Conservation (phyloP, 768 basidiomycete genomes). For the Tylopilus intermedius region DNA sequence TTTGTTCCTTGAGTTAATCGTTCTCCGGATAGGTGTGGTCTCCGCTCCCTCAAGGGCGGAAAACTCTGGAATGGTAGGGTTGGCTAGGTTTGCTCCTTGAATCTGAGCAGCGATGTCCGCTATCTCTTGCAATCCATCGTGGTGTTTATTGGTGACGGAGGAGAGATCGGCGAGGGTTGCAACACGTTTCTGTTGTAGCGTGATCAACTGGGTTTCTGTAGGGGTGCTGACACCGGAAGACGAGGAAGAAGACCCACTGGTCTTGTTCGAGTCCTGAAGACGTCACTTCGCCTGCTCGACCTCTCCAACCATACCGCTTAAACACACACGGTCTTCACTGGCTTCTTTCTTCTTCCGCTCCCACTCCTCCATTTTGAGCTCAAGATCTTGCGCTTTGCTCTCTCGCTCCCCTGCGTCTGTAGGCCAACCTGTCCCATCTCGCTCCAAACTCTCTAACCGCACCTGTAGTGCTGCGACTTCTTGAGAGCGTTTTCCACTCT, state of each 20-base stretch:
- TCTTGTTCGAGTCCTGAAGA: conserved; percentile 44
- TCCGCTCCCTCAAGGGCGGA: conserved; percentile 41
- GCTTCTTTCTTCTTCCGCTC: conserved; percentile 66
- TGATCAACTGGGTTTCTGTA: conserved; percentile 58
- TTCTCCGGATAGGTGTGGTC: conserved; percentile 44
- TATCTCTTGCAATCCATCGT: conserved; percentile 85
- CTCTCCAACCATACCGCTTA: conserved; percentile 64
- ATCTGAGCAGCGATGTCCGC: conserved; percentile 91
- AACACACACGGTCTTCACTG: conserved; percentile 57
- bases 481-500: conserved; percentile 66
- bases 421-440: conserved; percentile 78
- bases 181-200: conserved; percentile 77
- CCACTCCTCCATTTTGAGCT: conserved; percentile 75
- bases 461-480: conserved; percentile 68
- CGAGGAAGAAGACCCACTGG: conserved; percentile 29
- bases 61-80: too few species aligned
- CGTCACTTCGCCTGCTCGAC: conserved; percentile 66
- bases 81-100: conserved; percentile 74
- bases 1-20: conserved; percentile 45
- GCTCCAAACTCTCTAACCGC: conserved; percentile 62
- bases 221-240: conserved; percentile 31
- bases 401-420: conserved; percentile 83
- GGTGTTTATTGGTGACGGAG: conserved; percentile 74
- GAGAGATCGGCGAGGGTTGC: conserved; percentile 78
- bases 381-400: conserved; percentile 65